Conservation (phyloP, 1,284 basidiomycete species). For the Phellopilus nigrolimitatus region DNA sequence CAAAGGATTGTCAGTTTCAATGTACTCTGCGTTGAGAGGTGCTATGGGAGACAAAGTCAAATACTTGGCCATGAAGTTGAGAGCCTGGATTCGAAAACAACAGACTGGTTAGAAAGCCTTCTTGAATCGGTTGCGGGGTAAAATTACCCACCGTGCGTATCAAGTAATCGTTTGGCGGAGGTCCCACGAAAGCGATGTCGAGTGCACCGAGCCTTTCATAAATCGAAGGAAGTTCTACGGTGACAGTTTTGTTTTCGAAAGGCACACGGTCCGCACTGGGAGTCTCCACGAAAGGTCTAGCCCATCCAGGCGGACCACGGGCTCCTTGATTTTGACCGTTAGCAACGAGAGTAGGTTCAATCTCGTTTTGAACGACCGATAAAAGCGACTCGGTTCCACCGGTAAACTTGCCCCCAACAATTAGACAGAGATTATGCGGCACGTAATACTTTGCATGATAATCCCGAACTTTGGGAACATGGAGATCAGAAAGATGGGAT, state of each 20-base stretch:
- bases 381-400: slow-evolving; percentile 67
- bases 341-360: slow-evolving; percentile 76
- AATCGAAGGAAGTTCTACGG: slow-evolving; percentile 95
- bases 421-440: slow-evolving; percentile 88
- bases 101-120: too few species aligned
- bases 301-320: slow-evolving; percentile 80
- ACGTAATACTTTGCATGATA: slow-evolving; percentile 93
- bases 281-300: slow-evolving; percentile 92
- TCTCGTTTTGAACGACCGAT: slow-evolving; percentile 71
- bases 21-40: slow-evolving; percentile 88
- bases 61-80: slow-evolving; percentile 86
- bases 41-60: slow-evolving; percentile 87
- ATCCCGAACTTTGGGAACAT: slow-evolving; percentile 61
- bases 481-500: slow-evolving; percentile 16
- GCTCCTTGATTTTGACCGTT: slow-evolving; percentile 68
- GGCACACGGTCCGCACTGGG: slow-evolving; percentile 60
- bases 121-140: too few species aligned
- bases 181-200: slow-evolving; percentile 77
- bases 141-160: slow-evolving; percentile 68
- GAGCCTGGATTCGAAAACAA: too few species aligned
- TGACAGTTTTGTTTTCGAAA: slow-evolving; percentile 50
- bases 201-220: slow-evolving; percentile 95
- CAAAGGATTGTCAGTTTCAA: slow-evolving; percentile 88
- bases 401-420: slow-evolving; percentile 77
- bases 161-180: slow-evolving; percentile 68